Evolutionary conservation across 2,329 filamentous ascomycete species (phyloP), one percentile per base, ranked within the genome.

Genomic region (Pseudogymnoascus pannorum): DNA sequence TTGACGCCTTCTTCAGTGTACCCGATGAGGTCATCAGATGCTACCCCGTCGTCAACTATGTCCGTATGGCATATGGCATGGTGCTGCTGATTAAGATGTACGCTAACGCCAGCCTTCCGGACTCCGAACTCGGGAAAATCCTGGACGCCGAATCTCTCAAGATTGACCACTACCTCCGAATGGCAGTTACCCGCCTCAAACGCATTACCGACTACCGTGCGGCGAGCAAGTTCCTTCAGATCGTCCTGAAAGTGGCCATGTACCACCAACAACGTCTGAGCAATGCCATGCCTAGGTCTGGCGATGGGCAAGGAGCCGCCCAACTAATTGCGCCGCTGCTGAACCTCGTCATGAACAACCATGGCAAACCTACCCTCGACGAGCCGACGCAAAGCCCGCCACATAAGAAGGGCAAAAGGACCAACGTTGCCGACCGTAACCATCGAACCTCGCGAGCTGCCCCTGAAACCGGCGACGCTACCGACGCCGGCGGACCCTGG

Each of bases 61-160:
- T 82, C 3, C 77, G 80, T 24, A 76, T 77, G 60, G 75, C 78
- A 3, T 83, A 83, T 66, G 76, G 79, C 4, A 72, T 80, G 7
- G 76, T 84, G 9, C 77, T 81, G 58, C 73, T 84, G 7, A 80
- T 82, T 71, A 83, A 83, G 65, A 76, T 84, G 69, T 81, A 81
- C 72, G 77, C 81, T 24, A 80, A 80, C 5, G 82, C 86, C 1
- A 82, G 82, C 3, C 79, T 81, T 8, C 80, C 85, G 1, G 78
- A 80, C 38, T 86, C 82, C 12, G 83, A 86, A 64, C 80, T 92
- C 2, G 84, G 84, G 14, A 80, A 81, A 62, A 81, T 91, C 22
- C 84, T 92, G 64, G 79, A 84, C 65, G 81, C 81, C 61, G 79
- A 84, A 58, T 79, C 83, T 64, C 79, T 92, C 72, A 84, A 84